These are phyloP conservation scores for Carpinus fangiana DNA, from an alignment of 306 rosid genomes.

Conservation along the genomic window DNA sequence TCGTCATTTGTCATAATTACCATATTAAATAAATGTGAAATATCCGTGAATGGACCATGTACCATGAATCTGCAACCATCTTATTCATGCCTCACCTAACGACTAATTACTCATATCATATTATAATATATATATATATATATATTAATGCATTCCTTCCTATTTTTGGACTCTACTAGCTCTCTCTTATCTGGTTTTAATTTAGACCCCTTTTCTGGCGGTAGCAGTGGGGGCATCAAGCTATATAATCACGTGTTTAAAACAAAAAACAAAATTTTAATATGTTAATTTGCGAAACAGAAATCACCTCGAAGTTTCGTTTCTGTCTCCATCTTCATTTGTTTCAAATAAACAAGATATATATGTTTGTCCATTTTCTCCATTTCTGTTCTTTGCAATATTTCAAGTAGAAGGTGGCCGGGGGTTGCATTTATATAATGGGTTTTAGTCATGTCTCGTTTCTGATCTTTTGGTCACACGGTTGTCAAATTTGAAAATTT, in stretches of 20 bases:
- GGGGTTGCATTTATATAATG: background rate
- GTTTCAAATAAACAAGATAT: background rate
- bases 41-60: slow-evolving; percentile 38
- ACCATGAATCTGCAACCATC: slow-evolving; percentile 63
- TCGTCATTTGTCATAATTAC: background rate
- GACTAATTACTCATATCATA: background rate
- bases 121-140: too few relatives aligned
- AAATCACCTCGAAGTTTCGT: slow-evolving; percentile 23
- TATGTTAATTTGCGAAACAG: background rate
- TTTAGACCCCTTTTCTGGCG: background rate
- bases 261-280: too few relatives aligned
- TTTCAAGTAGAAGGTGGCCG: background rate
- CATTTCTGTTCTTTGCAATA: background rate
- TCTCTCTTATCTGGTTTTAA: background rate
- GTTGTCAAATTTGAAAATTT: slow-evolving; percentile 6
- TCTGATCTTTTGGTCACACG: background rate
- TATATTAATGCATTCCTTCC: background rate
- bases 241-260: too few relatives aligned
- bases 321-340: background rate
- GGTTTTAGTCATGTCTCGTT: background rate
- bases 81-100: slow-evolving; percentile 47
- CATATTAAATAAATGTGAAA: slow-evolving; percentile 20
- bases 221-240: background rate
- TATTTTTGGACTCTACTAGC: slow-evolving; percentile 13
- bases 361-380: background rate